Conservation (phyloP, 306 rosid species). For the Malus domestica region DNA sequence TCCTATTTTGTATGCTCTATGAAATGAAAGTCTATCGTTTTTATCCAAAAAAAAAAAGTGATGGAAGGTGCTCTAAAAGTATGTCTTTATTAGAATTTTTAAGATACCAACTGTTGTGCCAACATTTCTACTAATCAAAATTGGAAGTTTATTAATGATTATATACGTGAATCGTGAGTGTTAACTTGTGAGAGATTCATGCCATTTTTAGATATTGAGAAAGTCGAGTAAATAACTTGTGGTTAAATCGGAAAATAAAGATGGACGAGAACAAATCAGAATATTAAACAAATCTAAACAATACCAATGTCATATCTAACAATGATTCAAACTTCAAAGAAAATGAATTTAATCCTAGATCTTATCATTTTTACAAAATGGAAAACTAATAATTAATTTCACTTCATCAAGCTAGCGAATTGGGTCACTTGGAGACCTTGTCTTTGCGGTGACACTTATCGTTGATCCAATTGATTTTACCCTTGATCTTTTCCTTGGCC, state of each 20-base stretch:
- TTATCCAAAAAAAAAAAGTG: too few relatives aligned
- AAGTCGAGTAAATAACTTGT: background rate
- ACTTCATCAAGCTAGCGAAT: background rate
- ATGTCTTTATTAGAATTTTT: too few relatives aligned
- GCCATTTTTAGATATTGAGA: too few relatives aligned
- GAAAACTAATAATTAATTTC: constrained; percentile 2
- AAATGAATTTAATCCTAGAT: background rate
- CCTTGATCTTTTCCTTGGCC: constrained; percentile 20
- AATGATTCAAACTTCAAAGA: background rate
- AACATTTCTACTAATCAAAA: background rate
- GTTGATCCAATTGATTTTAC: constrained; percentile 64
- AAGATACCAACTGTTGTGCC: too few relatives aligned
- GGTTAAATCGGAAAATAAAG: background rate
- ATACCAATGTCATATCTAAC: background rate
- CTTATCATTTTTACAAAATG: background rate
- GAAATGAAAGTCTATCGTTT: too few relatives aligned
- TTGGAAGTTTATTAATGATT: background rate
- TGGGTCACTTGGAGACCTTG: constrained; percentile 43
- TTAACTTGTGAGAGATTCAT: too few relatives aligned
- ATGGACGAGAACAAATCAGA: background rate
- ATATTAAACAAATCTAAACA: background rate
- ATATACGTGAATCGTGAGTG: background rate
- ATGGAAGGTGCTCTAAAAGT: too few relatives aligned
- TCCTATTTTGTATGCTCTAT: too few relatives aligned
- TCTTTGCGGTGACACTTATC: constrained; percentile 45